phyloP scores from a whole-genome alignment of 2,329 filamentous ascomycete genomes.

The Ophiostoma perfectum region DNA sequence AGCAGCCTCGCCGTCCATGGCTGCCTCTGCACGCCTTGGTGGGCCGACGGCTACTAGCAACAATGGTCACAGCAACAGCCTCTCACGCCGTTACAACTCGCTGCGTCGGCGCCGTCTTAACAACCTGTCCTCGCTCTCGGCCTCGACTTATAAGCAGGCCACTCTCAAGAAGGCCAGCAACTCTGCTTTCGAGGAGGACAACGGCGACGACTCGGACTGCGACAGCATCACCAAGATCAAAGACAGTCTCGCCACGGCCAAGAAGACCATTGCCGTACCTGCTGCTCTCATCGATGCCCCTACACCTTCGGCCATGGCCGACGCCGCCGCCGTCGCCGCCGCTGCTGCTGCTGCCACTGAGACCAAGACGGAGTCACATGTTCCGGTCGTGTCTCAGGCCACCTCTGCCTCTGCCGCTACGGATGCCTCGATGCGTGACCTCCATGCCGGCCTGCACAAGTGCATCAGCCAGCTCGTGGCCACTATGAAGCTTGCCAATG shows the following conservation, averaged over 20 bases:
- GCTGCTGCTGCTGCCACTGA: background rate
- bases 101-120: conserved; percentile 16
- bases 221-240: conserved; percentile 8
- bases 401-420: conserved; percentile 5
- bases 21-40: background rate
- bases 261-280: conserved; percentile 10
- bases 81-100: conserved; percentile 23
- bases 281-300: conserved; percentile 12
- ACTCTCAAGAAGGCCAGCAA: background rate
- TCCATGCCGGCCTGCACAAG: conserved; percentile 46
- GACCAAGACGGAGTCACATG: background rate
- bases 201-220: background rate
- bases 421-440: conserved; percentile 36
- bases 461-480: conserved; percentile 49
- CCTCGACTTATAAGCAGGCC: background rate
- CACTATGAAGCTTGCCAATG: conserved; percentile 38
- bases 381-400: background rate
- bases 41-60: background rate
- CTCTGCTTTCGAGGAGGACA: background rate
- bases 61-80: background rate
- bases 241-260: background rate
- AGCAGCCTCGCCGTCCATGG: background rate
- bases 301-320: background rate
- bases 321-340: background rate
- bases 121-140: background rate